These are phyloP conservation scores for Chlorella sp. DNA, from an alignment of 139 green algal genomes.

Conservation along the genomic window DNA sequence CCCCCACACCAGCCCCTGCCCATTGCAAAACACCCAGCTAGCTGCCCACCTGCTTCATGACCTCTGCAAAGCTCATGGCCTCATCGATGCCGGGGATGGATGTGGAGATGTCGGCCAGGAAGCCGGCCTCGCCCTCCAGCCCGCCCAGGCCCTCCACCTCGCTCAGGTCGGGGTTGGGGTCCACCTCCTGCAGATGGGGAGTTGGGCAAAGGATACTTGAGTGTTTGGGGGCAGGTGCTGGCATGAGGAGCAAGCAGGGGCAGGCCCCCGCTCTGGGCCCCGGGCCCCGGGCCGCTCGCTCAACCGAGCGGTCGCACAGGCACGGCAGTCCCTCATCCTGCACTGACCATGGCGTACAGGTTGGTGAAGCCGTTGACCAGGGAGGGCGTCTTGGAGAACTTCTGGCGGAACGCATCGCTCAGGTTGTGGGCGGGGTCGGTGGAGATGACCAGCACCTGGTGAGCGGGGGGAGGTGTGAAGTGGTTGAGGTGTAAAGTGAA, in stretches of 20 bases:
- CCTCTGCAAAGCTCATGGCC: constrained; percentile 98
- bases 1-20: too few species aligned
- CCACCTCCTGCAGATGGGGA: constrained; percentile 87
- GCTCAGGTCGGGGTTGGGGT: constrained; percentile 83
- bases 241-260: too few species aligned
- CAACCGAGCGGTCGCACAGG: too few species aligned
- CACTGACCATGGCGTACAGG: constrained; percentile 93
- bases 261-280: too few species aligned
- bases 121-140: constrained; percentile 41
- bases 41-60: constrained; percentile 89
- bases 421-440: constrained; percentile 98
- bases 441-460: constrained; percentile 91
- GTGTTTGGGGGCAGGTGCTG: too few species aligned
- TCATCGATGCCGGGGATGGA: constrained; percentile 98
- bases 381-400: constrained; percentile 89
- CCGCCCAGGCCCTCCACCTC: constrained; percentile 71
- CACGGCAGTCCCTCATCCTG: too few species aligned
- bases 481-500: too few species aligned
- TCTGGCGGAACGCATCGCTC: constrained; percentile 95
- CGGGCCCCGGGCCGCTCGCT: too few species aligned
- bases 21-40: too few species aligned
- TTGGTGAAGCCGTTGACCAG: constrained; percentile 92
- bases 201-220: too few species aligned
- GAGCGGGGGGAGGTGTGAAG: too few species aligned
- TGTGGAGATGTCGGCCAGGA: constrained; percentile 87